Conservation (phyloP, 257 asterid species). For the Catharanthus roseus region DNA sequence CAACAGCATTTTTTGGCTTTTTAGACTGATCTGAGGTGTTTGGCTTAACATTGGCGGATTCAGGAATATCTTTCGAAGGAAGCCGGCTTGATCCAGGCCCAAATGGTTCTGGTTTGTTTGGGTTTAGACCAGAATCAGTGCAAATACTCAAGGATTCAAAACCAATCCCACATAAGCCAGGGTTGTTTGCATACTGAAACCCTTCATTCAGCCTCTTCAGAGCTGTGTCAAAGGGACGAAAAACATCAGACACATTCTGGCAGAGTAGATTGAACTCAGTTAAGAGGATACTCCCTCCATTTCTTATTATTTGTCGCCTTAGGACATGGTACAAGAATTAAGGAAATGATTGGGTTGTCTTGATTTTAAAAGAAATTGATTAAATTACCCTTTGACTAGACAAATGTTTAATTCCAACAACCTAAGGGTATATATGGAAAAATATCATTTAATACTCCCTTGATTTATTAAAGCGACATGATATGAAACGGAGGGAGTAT, state of each 20-base stretch:
- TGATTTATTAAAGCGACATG: too few relatives aligned
- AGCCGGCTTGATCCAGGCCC: constrained; percentile 45
- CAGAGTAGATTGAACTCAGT: neutral
- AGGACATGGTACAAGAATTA: too few relatives aligned
- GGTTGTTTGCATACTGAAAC: constrained; percentile 70
- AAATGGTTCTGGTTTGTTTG: constrained; percentile 62
- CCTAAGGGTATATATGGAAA: too few relatives aligned
- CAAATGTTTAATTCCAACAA: too few relatives aligned
- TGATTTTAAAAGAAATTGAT: too few relatives aligned
- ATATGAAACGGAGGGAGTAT: too few relatives aligned
- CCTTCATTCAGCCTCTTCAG: constrained; percentile 78
- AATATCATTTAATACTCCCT: too few relatives aligned
- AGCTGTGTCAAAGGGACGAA: constrained; percentile 31
- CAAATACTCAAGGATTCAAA: constrained; percentile 50
- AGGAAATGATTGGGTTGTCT: too few relatives aligned
- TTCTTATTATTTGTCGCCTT: too few relatives aligned
- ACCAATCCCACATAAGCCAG: constrained; percentile 63
- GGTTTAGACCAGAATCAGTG: constrained; percentile 35
- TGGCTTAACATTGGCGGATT: constrained; percentile 60
- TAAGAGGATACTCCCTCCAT: too few relatives aligned
- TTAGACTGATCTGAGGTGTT: constrained; percentile 28
- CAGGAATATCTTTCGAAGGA: constrained; percentile 72
- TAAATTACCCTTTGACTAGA: too few relatives aligned
- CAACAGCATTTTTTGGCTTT: constrained; percentile 40
- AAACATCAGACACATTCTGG: neutral